Evolutionary conservation across 805 yeast genomes (phyloP), one percentile per base, ranked within the genome.

Genomic region (Scheffersomyces stipitis): DNA sequence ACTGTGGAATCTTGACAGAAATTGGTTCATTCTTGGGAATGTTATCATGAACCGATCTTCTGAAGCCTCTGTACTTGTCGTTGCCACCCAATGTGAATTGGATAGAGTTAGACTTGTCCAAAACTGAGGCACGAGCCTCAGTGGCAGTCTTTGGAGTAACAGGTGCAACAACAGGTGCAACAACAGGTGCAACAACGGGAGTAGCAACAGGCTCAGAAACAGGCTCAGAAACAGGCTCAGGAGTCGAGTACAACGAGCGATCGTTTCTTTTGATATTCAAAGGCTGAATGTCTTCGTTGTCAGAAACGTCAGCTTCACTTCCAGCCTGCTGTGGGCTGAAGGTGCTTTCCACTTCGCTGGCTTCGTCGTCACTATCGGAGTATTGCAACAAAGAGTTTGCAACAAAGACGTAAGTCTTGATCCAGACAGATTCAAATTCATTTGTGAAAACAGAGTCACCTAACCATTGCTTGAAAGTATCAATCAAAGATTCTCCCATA

Each of bases 51-150:
- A 47, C 52, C 41, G 59, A 61, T 53, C 73, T 58, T 57, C 73
- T 66, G 49, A 69, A 69, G 1, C 73, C 73, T 40, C 48, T 60
- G 48, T 69, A 69, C 38, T 63, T 67, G 30, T 56, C 64, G 41
- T 64, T 64, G 9, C 50, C 49, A 18, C 48, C 40, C 17, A 63
- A 54, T 15, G 58, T 51, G 34, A 64, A 48, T 29, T 51, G 50
- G 42, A 61, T 52, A 12, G 51, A 44, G 15, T 36, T 41, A 17
- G 30, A 15, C 26, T 24, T 39, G 26, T 28, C 30, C 18, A 33
- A 31, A 7, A n/a, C 4, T 4, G 30, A 5, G n/a, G n/a, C n/a
- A n/a, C n/a, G n/a, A n/a, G n/a, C n/a, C 26, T 28, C 26, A 3
- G 30, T 39, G 5, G 32, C 36, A 17, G 43, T 20, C 12, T 33